These are phyloP conservation scores for Acrodontium crateriforme DNA, from an alignment of 2,329 filamentous ascomycete genomes.

Conservation along the genomic window DNA sequence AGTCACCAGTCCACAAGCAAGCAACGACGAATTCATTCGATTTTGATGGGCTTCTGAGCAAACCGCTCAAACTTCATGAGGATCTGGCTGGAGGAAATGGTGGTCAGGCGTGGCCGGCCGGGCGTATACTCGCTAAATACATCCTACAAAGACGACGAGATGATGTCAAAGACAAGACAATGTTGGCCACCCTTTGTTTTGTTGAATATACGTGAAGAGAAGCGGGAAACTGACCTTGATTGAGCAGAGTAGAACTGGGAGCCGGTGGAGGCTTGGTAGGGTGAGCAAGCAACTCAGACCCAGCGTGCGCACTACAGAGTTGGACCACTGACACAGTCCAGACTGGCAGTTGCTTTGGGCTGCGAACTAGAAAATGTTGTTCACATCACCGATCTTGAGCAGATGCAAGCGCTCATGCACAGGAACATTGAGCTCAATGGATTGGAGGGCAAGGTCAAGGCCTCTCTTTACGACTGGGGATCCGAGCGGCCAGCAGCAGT, in stretches of 20 bases:
- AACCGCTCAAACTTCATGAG: constrained; percentile 64
- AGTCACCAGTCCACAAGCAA: constrained; percentile 37
- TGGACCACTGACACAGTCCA: constrained; percentile 9
- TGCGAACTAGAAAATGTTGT: constrained; percentile 44
- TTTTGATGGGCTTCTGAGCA: constrained; percentile 60
- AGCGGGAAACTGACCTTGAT: constrained; percentile 7
- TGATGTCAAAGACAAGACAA: constrained; percentile 51
- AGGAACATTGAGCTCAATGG: constrained; percentile 75
- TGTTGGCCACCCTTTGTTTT: no score
- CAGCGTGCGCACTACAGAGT: constrained; percentile 1
- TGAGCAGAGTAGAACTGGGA: constrained; percentile 67
- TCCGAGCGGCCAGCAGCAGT: constrained; percentile 25
- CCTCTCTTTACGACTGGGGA: constrained; percentile 69
- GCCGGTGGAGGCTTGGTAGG: constrained; percentile 81
- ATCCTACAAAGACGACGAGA: constrained; percentile 59
- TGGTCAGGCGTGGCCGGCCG: constrained; percentile 87
- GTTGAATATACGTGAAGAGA: neutral
- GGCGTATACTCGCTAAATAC: constrained; percentile 76
- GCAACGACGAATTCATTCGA: constrained; percentile 39
- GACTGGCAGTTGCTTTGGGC: constrained; percentile 44
- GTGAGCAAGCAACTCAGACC: constrained; percentile 17
- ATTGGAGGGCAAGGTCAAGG: constrained; percentile 48
- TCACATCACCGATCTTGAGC: constrained; percentile 71
- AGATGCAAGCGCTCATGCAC: constrained; percentile 76
- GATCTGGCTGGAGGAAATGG: constrained; percentile 81